These are phyloP conservation scores for Solanum chacoense DNA, from an alignment of 305 asterid genomes.

Conservation along the genomic window DNA sequence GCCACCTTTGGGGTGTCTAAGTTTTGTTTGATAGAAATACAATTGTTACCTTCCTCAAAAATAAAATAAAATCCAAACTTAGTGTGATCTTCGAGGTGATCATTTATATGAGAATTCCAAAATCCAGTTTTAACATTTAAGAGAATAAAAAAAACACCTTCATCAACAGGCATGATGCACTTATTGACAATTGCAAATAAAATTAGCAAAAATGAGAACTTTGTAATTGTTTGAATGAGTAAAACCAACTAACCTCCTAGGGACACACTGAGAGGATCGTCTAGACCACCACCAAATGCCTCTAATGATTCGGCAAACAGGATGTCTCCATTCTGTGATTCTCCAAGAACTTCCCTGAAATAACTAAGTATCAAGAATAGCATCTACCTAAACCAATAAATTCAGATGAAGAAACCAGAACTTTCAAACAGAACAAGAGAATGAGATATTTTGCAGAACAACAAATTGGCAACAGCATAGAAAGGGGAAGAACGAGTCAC, in stretches of 20 bases:
- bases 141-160: neutral
- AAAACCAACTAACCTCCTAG: slow-evolving; percentile 54
- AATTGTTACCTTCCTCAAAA: neutral
- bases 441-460: neutral
- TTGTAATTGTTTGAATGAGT: neutral
- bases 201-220: neutral
- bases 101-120: neutral
- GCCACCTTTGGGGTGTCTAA: neutral
- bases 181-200: neutral
- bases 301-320: slow-evolving; percentile 83
- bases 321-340: slow-evolving; percentile 60
- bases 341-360: slow-evolving; percentile 80
- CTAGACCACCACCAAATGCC: slow-evolving; percentile 91
- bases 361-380: neutral
- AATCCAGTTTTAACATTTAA: neutral
- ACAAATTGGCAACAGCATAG: neutral
- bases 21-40: neutral
- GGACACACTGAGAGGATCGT: slow-evolving; percentile 86
- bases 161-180: neutral
- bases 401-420: neutral
- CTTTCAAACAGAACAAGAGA: neutral
- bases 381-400: neutral
- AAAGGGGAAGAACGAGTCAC: neutral
- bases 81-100: neutral
- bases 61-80: neutral